A percentile compares a stretch with the other conserved stretches of the same genome.
Conservation (phyloP, 2,329 filamentous ascomycete species). For the Thermoascus crustaceus region DNA sequence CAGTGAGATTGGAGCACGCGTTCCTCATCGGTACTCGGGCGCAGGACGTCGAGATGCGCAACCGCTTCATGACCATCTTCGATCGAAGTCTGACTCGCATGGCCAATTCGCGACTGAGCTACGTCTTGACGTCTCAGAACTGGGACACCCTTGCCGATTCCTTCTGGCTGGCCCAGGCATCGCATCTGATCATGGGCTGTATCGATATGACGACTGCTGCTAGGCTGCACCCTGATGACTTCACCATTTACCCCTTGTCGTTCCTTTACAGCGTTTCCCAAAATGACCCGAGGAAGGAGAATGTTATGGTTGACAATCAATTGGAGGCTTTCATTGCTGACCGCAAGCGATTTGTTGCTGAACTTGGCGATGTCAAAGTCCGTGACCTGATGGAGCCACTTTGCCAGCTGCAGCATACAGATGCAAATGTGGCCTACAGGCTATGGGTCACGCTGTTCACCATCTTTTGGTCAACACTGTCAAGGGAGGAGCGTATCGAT, state of each 20-base stretch:
- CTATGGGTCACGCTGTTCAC: slow-evolving; percentile 90
- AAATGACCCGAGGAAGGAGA: slow-evolving; percentile 56
- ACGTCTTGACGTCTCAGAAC: slow-evolving; percentile 85
- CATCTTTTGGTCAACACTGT: slow-evolving; percentile 83
- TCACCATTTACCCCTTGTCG: slow-evolving; percentile 66
- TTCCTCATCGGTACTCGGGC: slow-evolving; percentile 93
- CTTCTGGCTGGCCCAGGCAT: slow-evolving; percentile 94
- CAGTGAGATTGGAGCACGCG: slow-evolving; percentile 93
- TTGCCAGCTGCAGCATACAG: slow-evolving; percentile 83
- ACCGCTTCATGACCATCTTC: slow-evolving; percentile 93
- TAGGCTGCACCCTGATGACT: slow-evolving; percentile 75
- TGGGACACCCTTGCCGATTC: slow-evolving; percentile 94
- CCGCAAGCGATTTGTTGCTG: slow-evolving; percentile 74
- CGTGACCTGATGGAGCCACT: slow-evolving; percentile 86
- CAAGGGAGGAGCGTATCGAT: slow-evolving; percentile 80
- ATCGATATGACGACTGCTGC: slow-evolving; percentile 75
- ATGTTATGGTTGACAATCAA: slow-evolving; percentile 70
- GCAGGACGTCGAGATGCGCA: slow-evolving; percentile 91
- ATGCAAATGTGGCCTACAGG: slow-evolving; percentile 71
- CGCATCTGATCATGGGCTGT: slow-evolving; percentile 83
- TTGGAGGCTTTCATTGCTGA: slow-evolving; percentile 70
- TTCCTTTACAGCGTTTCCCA: slow-evolving; percentile 65
- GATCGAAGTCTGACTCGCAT: slow-evolving; percentile 91
- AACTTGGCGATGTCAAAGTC: slow-evolving; percentile 77
- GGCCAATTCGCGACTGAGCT: slow-evolving; percentile 78